A percentile compares a stretch with the other conserved stretches of the same genome.
Conservation (phyloP, 306 rosid genomes). For the Sphenostylis stenocarpa region DNA sequence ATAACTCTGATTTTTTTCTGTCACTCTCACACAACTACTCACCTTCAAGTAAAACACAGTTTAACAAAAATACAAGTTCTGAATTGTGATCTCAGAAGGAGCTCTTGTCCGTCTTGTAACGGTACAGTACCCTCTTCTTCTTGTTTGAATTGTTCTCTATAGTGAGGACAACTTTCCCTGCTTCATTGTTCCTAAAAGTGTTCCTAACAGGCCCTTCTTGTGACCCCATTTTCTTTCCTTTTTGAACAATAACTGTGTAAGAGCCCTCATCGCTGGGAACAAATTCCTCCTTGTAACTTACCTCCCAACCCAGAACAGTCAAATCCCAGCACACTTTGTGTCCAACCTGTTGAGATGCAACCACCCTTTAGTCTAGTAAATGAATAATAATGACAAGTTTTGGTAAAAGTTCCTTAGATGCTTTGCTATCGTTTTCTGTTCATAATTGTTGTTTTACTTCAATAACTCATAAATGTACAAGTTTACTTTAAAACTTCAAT, state of each 20-base stretch:
- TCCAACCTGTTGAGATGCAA: conserved; percentile 43
- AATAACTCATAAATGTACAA: neutral
- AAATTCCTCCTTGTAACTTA: conserved; percentile 60
- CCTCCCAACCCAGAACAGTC: conserved; percentile 56
- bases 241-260: conserved; percentile 50
- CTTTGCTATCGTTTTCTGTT: neutral
- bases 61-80: neutral
- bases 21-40: conserved; percentile 20
- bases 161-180: conserved; percentile 48
- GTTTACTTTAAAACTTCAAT: neutral
- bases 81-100: conserved; percentile 8
- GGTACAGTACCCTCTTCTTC: conserved; percentile 49
- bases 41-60: neutral
- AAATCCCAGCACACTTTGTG: conserved; percentile 49
- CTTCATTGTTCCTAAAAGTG: conserved; percentile 48
- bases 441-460: neutral
- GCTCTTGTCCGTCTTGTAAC: conserved; percentile 45
- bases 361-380: neutral
- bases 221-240: conserved; percentile 45
- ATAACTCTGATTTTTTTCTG: neutral
- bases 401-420: neutral
- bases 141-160: conserved; percentile 46
- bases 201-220: conserved; percentile 53
- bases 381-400: neutral
- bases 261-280: conserved; percentile 52